Evolutionary conservation across 192 early-diverging fungal genomes (phyloP), one percentile per base, ranked within the genome.

Genomic region (Podila clonocystis): DNA sequence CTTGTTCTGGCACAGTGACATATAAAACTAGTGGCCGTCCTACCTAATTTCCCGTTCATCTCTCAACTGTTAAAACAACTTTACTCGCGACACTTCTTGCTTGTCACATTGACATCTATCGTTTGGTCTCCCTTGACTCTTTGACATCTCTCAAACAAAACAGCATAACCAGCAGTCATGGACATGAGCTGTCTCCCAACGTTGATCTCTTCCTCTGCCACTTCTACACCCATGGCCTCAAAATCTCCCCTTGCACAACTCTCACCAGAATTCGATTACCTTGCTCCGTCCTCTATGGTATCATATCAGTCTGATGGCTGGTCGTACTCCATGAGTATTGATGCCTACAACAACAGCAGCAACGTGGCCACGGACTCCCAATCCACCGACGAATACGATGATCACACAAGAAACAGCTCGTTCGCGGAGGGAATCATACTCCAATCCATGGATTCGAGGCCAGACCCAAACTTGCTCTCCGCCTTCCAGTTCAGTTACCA

Each of bases 391-490:
- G 3, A 45, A 0, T 45, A 45, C 13, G 41, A 45, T 15, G 41
- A 45, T 17, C 41, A 45, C 11, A 15, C 41, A 45, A 45, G 41
- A 45, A 45, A 45, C 15, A 17, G 41, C 4, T 45, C 41, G 17
- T 45, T 45, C 41, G 41, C 41, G 41, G 41, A 45, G 11, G 41
- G 41, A 17, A 55, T 55, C 52, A 24, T 26, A 12, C 24, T 55
- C 22, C 52, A 55, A 26, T 19, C 20, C 9, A 55, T 55, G 52
- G 52, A 55, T 5, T 9, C 20, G 6, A 24, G 52, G 6, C 24
- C 52, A 55, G 52, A 55, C 52, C 52, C 52, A n/a, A 55, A 55
- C 24, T 22, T 55, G n/a, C 52, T 55, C n/a, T 55, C 52, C 11
- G 52, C 22, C 24, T 22, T 55, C 52, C 52, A 55, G 22, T 55